Base-by-base conservation (phyloP, 139 green algal genomes). In the Chlamydomonas sp. region DNA sequence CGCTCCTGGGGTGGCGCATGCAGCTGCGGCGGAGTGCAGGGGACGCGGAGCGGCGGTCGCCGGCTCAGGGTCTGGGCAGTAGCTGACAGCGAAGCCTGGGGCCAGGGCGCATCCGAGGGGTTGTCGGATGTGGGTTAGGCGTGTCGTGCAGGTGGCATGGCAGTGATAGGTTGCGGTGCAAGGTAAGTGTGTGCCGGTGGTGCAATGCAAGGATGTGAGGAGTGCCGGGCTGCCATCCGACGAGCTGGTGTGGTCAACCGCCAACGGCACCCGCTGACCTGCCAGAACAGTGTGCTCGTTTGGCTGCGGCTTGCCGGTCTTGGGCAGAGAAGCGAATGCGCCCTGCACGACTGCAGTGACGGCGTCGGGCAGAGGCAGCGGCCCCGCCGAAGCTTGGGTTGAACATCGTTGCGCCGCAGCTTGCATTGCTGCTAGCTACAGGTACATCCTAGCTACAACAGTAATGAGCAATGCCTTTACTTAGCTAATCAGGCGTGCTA, bases 251-350 rank as follows among this genome's bases (percentile, higher is more conserved):
- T 49, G 31, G 31, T 49, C 31, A 49, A 49, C 31, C 31, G 31
- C 31, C 31, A 49, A 49, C 31, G 31, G 31, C 31, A 49, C 31
- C 3, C 4, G 58, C 80, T 67, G 14, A 85, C 90, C 96, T 73
- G 96, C 96, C 57, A 98, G 88, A 5, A 96, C 94, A 0, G 96
- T 97, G 86, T 96, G 88, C 85, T 98, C 96, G 68, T 97, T 90
- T 0, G 89, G 31, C 90, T 97, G 95, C 0, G 96, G 94, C 83
- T 98, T 98, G 17, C 96, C 96, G 3, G 75, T 96, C 77, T 95
- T 97, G 9, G 92, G 90, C 67, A 98, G 89, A 5, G 85, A 63
- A 0, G 49, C 61, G 72, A 89, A 97, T n/a, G 83, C 73, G 1
- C 17, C 20, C 1, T 61, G 61, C 9, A 87, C 73, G 7, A 73